These are phyloP conservation scores for Chrysoporthe puriensis DNA, from an alignment of 2,329 filamentous ascomycete genomes.

Conservation along the genomic window DNA sequence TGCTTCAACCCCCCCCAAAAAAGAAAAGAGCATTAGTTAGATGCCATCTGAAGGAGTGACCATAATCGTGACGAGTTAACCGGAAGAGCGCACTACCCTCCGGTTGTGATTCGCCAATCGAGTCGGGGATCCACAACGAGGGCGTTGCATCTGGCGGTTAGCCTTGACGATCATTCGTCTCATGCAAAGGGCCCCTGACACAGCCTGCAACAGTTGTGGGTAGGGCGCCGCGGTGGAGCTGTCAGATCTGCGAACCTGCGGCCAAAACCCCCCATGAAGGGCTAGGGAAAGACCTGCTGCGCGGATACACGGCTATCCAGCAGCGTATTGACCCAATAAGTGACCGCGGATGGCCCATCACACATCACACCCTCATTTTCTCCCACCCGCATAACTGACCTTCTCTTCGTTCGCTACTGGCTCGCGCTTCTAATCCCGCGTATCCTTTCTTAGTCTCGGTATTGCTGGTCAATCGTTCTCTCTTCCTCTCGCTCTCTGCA, in stretches of 20 bases:
- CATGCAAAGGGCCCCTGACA: constrained; percentile 23
- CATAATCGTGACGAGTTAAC: background rate
- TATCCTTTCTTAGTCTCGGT: background rate
- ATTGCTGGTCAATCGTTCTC: constrained; percentile 24
- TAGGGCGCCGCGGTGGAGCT: constrained; percentile 8
- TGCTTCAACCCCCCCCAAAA: background rate
- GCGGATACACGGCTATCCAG: constrained; percentile 1
- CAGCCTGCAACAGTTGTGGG: background rate
- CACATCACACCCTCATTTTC: background rate
- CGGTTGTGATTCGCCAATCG: constrained; percentile 18
- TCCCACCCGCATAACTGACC: background rate
- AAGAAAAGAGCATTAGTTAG: background rate
- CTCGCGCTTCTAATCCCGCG: background rate
- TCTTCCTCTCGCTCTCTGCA: constrained; percentile 2
- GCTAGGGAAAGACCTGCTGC: constrained; percentile 6
- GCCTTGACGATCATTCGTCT: constrained; percentile 25
- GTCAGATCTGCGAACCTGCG: constrained; percentile 23
- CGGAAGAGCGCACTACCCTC: background rate
- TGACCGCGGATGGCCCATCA: background rate
- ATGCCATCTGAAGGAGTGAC: background rate
- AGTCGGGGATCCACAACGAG: background rate
- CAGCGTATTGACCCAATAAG: constrained; percentile 16
- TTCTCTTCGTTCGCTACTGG: constrained; percentile 14
- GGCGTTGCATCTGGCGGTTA: constrained; percentile 22
- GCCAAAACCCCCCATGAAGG: background rate